Conservation (phyloP, 2,329 filamentous ascomycete genomes). For the Aotearoamyces nothofagi region DNA sequence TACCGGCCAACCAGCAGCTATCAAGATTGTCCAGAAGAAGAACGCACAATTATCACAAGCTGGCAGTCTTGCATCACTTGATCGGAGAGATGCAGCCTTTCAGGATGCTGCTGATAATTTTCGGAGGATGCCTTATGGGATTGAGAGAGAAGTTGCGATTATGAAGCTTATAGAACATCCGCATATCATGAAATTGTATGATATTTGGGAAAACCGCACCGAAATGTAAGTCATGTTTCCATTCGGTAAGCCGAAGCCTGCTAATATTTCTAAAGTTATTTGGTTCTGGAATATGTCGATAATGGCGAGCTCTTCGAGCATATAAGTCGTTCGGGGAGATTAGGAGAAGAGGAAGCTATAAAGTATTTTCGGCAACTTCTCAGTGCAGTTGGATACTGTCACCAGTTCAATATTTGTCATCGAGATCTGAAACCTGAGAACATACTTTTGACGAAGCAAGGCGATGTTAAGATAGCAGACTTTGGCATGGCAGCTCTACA, state of each 20-base stretch:
- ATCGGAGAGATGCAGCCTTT: slow-evolving; percentile 49
- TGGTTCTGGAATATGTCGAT: slow-evolving; percentile 87
- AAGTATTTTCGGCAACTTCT: slow-evolving; percentile 88
- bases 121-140: slow-evolving; percentile 66
- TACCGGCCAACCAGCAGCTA: slow-evolving; percentile 70
- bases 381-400: slow-evolving; percentile 81
- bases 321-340: slow-evolving; percentile 57
- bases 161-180: slow-evolving; percentile 93
- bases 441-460: slow-evolving; percentile 64
- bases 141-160: slow-evolving; percentile 91
- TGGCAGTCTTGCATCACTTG: slow-evolving; percentile 71
- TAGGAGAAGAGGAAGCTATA: slow-evolving; percentile 67
- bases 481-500: slow-evolving; percentile 94
- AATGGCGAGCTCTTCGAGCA: slow-evolving; percentile 61
- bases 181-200: slow-evolving; percentile 85
- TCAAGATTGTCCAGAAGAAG: slow-evolving; percentile 87
- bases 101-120: slow-evolving; percentile 42
- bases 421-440: slow-evolving; percentile 96
- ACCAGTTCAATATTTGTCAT: slow-evolving; percentile 89
- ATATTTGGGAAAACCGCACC: slow-evolving; percentile 94
- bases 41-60: slow-evolving; percentile 70
- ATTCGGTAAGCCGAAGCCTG: neutral
- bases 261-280: slow-evolving; percentile 48
- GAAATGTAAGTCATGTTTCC: slow-evolving; percentile 55
- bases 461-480: slow-evolving; percentile 84